Evolutionary conservation across 2,329 filamentous ascomycete genomes (phyloP), one percentile per base, ranked within the genome.

Genomic region (Exophiala sp.): DNA sequence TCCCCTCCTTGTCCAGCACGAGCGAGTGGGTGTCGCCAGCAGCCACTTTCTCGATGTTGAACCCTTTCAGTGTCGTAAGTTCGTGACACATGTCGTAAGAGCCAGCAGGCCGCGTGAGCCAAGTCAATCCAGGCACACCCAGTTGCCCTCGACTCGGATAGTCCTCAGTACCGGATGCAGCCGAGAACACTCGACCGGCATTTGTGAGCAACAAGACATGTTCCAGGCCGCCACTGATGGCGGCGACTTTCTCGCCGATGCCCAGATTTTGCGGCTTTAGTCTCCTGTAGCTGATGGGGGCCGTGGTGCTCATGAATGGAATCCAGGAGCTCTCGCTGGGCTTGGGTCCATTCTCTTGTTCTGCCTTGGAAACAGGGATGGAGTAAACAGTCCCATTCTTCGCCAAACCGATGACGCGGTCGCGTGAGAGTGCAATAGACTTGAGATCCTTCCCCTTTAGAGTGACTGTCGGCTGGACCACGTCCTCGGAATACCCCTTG

Each of bases 141-240:
- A 97, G 78, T 68, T 98, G 90, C 4, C 93, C 93, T 63, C 80
- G 83, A 2, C 79, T 78, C 1, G 93, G 93, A 64, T 86, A 97
- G 44, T 82, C 76, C 49, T 85, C 79, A 14, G 82, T 82, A 55
- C 86, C 88, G 2, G 88, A 83, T 1, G 88, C 91, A n/a, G 86
- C 83, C 2, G 90, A 86, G 68, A 94, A 97, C 27, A 97, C 78
- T 34, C 91, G 86, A 1, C 93, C 93, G 45, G 79, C 80, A 40
- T 81, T 88, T 0, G 91, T 96, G 53, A 96, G 76, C 43, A 98
- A 75, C 0, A 97, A 76, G 24, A 85, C 86, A 66, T 97, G 91
- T 63, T 97, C 89, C 11, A 87, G 75, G 1, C 93, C 93, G 56
- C 84, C 82, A 52, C 81, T 79, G 50, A 97, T 79, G 44, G 88